Conservation (phyloP, 345 rosid species). For the Murraya paniculata region DNA sequence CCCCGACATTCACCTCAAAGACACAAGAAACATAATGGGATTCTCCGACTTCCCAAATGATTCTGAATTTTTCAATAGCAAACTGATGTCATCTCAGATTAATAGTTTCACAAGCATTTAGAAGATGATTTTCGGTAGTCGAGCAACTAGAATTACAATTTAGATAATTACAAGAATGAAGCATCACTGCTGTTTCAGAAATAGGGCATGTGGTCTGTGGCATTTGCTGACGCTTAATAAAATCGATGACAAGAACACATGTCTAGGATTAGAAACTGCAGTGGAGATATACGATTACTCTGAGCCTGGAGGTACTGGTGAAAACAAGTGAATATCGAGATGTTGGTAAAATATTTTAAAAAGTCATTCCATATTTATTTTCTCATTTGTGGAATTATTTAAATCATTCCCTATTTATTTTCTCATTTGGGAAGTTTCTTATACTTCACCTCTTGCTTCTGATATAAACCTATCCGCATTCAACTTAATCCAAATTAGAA, state of each 20-base stretch:
- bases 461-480: neutral
- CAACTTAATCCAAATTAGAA: no score
- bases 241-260: neutral
- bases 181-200: neutral
- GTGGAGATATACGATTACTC: neutral
- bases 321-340: neutral
- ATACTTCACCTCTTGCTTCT: no score
- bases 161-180: neutral
- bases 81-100: neutral
- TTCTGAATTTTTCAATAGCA: conserved; percentile 13
- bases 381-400: neutral
- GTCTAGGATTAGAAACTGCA: neutral
- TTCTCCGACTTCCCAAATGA: conserved; percentile 9
- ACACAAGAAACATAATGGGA: neutral
- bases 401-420: neutral
- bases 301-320: neutral
- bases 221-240: neutral
- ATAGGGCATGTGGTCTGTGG: neutral
- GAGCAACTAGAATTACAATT: conserved; percentile 1
- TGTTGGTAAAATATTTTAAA: neutral
- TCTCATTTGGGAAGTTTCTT: neutral
- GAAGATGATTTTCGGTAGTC: neutral
- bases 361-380: neutral
- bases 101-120: neutral
- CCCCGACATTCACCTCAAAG: conserved; percentile 7